Evolutionary conservation across 2,329 filamentous ascomycete genomes (phyloP).

Genomic region (Pyrenochaeta sp.): DNA sequence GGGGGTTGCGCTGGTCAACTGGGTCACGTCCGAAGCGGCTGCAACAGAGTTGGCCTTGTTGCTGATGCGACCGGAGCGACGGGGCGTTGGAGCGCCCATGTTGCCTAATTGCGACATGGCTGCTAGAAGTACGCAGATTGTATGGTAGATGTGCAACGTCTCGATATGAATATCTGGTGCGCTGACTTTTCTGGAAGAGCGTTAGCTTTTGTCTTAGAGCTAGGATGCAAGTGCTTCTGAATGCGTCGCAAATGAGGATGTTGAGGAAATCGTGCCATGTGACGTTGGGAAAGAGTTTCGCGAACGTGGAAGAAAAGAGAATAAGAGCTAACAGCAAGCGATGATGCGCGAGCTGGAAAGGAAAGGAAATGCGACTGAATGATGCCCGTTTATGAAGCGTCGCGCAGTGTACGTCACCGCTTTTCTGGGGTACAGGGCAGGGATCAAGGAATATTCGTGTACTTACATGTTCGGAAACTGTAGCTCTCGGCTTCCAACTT

Average conservation of each 20-base stretch:
- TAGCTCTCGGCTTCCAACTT: constrained; percentile 1
- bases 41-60: constrained; percentile 36
- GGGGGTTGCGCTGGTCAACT: constrained; percentile 20
- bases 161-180: neutral
- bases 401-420: too few relatives aligned
- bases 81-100: constrained; percentile 35
- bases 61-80: constrained; percentile 39
- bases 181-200: too few relatives aligned
- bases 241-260: too few relatives aligned
- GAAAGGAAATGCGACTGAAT: constrained; percentile 5
- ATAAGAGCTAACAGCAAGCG: constrained; percentile 4
- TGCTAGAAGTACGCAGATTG: constrained; percentile 1
- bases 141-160: neutral
- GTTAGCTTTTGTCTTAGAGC: too few relatives aligned
- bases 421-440: too few relatives aligned
- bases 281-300: too few relatives aligned
- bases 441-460: constrained; percentile 9
- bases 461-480: constrained; percentile 16
- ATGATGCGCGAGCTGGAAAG: constrained; percentile 11
- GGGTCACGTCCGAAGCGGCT: constrained; percentile 31
- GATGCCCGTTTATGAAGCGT: too few relatives aligned
- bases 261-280: too few relatives aligned
- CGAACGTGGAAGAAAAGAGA: too few relatives aligned
- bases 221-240: too few relatives aligned
- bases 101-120: constrained; percentile 35